Evolutionary conservation across 1,284 basidiomycete genomes (phyloP).

Genomic region (Leccinum ponderosum): DNA sequence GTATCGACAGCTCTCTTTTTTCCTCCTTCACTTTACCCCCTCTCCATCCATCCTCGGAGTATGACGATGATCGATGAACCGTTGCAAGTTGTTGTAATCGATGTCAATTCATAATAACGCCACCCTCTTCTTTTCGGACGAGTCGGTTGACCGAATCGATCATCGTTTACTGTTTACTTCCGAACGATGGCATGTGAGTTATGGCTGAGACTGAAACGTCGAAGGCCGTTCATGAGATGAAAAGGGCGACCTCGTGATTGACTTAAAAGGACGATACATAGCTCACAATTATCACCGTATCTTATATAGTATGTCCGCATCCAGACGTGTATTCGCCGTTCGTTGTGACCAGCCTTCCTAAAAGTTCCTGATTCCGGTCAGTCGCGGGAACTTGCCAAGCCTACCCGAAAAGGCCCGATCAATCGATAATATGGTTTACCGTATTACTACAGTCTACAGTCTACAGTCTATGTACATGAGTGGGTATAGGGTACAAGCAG

Average conservation of each 20-base stretch:
- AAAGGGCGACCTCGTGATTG: background rate
- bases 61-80: conserved; percentile 16
- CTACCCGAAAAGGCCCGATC: background rate
- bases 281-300: background rate
- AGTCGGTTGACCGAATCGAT: background rate
- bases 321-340: background rate
- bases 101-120: background rate
- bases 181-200: background rate
- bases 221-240: background rate
- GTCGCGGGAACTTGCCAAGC: background rate
- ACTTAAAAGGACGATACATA: background rate
- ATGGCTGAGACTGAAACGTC: background rate
- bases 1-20: conserved; percentile 25
- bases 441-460: conserved; percentile 8
- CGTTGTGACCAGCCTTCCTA: background rate
- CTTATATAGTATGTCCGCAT: background rate
- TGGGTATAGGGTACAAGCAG: conserved; percentile 11
- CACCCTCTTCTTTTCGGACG: background rate
- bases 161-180: background rate
- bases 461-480: conserved; percentile 7
- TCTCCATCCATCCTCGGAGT: conserved; percentile 9
- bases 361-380: background rate
- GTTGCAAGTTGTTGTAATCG: conserved; percentile 7
- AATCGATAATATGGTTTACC: conserved; percentile 1
- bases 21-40: background rate